Evolutionary conservation across 2,329 filamentous ascomycete species (phyloP).

Genomic region (Arthroderma sp.): DNA sequence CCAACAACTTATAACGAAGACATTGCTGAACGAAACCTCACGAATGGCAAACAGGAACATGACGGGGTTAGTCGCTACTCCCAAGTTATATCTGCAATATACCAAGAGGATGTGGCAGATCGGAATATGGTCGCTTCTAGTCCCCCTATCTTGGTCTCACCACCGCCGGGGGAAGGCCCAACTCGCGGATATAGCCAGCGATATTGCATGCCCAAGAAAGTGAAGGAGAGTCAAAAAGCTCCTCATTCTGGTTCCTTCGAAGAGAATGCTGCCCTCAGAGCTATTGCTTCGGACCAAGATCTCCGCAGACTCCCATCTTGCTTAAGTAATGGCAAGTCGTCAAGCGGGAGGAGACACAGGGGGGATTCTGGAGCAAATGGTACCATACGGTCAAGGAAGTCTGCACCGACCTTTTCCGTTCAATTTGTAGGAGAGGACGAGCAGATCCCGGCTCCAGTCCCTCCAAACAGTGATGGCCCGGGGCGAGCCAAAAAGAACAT

Average conservation of each 20-base stretch:
- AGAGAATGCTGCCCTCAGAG: slow-evolving; percentile 5
- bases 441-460: not conserved
- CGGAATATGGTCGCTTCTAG: slow-evolving; percentile 26
- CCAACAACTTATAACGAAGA: slow-evolving; percentile 33
- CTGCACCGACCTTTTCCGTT: slow-evolving; percentile 7
- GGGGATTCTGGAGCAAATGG: not conserved
- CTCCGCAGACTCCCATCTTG: slow-evolving; percentile 12
- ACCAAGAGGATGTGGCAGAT: slow-evolving; percentile 34
- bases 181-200: not conserved
- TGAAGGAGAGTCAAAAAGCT: not conserved
- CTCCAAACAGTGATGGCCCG: not conserved
- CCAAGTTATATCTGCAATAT: slow-evolving; percentile 25
- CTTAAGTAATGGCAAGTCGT: not conserved
- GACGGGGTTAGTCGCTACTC: slow-evolving; percentile 16
- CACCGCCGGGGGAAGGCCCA: not conserved
- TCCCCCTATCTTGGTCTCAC: not conserved
- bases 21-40: slow-evolving; percentile 31
- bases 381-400: slow-evolving; percentile 7
- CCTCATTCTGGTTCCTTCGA: not conserved
- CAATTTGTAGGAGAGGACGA: not conserved
- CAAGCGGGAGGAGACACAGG: not conserved
- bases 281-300: slow-evolving; percentile 17
- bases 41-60: not conserved
- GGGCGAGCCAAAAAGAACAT: not conserved
- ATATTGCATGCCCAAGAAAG: not conserved